phyloP scores from a whole-genome alignment of 345 rosid species.

The Brassica nigra region DNA sequence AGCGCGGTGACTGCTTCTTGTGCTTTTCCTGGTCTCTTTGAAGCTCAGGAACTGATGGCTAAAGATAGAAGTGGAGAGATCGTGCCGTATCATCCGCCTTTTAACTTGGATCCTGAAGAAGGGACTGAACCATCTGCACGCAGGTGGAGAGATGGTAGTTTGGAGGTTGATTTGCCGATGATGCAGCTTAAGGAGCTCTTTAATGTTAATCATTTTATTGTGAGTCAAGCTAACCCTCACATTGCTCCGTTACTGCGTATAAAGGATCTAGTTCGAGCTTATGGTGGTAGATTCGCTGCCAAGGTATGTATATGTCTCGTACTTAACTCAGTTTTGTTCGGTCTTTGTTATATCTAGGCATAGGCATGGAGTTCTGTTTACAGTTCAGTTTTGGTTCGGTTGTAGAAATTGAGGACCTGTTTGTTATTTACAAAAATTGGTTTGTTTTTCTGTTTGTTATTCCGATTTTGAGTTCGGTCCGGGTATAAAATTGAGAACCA shows the following conservation, averaged over 20 bases:
- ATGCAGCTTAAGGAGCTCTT: constrained; percentile 96
- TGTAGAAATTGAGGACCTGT: not conserved
- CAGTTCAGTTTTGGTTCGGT: too few relatives aligned
- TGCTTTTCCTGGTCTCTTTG: constrained; percentile 98
- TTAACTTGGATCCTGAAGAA: constrained; percentile 79
- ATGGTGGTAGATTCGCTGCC: constrained; percentile 94
- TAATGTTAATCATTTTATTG: constrained; percentile 96
- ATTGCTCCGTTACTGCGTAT: constrained; percentile 80
- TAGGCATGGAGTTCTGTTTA: too few relatives aligned
- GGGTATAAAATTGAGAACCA: not conserved
- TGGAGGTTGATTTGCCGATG: constrained; percentile 98
- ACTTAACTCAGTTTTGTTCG: not conserved
- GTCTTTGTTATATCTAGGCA: not conserved
- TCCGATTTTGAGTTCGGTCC: too few relatives aligned
- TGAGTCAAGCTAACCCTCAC: constrained; percentile 99
- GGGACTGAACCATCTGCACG: constrained; percentile 62
- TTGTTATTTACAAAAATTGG: not conserved
- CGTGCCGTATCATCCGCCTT: constrained; percentile 96
- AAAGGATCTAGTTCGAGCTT: constrained; percentile 79
- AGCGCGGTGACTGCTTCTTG: constrained; percentile 98
- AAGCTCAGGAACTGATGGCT: constrained; percentile 99
- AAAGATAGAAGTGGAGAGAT: constrained; percentile 94
- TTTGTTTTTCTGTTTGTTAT: not conserved
- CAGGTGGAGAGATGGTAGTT: constrained; percentile 98
- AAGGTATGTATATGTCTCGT: constrained; percentile 61